Conservation (phyloP, 257 asterid species). For the Ehretia macrophylla region DNA sequence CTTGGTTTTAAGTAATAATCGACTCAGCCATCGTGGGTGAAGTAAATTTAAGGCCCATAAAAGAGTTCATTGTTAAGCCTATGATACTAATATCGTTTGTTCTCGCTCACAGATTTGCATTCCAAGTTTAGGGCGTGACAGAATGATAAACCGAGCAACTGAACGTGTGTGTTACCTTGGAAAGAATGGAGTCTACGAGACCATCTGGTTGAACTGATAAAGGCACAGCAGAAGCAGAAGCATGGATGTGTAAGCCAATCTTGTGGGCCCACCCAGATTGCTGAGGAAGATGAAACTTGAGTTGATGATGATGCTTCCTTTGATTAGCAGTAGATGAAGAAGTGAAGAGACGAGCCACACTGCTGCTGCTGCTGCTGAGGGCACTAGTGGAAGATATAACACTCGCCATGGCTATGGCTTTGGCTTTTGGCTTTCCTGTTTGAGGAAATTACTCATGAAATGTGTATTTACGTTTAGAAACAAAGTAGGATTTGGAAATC, state of each 20-base stretch:
- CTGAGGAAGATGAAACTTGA: background rate
- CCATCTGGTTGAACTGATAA: conserved; percentile 42
- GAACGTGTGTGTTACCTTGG: conserved; percentile 41
- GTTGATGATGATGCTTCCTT: background rate
- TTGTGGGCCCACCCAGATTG: background rate
- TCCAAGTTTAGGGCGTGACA: too few species aligned
- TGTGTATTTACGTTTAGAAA: too few species aligned
- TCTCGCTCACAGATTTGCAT: too few species aligned
- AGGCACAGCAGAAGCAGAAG: conserved; percentile 46
- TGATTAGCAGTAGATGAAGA: background rate
- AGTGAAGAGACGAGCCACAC: background rate
- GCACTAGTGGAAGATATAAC: background rate
- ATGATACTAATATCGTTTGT: too few species aligned
- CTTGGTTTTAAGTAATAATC: too few species aligned
- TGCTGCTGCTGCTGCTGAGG: background rate
- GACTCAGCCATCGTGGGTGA: too few species aligned
- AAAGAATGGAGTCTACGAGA: conserved; percentile 51
- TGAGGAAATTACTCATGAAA: too few species aligned
- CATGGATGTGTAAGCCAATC: conserved; percentile 14
- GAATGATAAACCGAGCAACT: background rate
- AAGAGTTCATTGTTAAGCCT: too few species aligned
- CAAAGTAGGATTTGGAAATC: too few species aligned
- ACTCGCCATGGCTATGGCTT: too few species aligned
- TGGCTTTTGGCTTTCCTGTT: too few species aligned
- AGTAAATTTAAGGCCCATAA: too few species aligned